Percentiles rank a stretch among this genome's conserved stretches.
These are phyloP conservation scores for Herpotrichia juniperi DNA, from an alignment of 2,329 filamentous ascomycete species.

Conservation along the genomic window DNA sequence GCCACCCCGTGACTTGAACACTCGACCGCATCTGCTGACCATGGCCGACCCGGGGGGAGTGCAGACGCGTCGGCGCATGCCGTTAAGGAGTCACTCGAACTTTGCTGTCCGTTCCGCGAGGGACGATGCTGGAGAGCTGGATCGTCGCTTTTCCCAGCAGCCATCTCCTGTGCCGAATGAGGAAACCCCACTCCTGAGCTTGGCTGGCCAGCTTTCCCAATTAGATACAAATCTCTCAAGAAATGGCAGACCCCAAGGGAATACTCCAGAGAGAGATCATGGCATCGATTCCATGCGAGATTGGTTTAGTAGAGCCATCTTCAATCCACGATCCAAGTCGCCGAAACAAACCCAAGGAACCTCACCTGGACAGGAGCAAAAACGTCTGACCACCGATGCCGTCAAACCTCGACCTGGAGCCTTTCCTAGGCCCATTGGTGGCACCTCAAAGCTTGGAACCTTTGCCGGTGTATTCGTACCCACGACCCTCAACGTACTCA, in stretches of 20 bases:
- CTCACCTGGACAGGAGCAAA: slow-evolving; percentile 18
- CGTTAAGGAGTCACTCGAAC: slow-evolving; percentile 45
- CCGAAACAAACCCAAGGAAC: slow-evolving; percentile 5
- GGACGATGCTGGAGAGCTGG: slow-evolving; percentile 53
- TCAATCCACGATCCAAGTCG: slow-evolving; percentile 16
- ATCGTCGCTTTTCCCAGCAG: slow-evolving; percentile 44
- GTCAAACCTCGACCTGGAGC: slow-evolving; percentile 43
- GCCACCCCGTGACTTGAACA: not conserved
- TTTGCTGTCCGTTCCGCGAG: slow-evolving; percentile 53
- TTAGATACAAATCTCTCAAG: slow-evolving; percentile 3
- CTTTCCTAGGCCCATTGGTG: slow-evolving; percentile 48
- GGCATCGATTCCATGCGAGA: slow-evolving; percentile 25
- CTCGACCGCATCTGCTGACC: slow-evolving; percentile 4
- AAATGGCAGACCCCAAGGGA: slow-evolving; percentile 7
- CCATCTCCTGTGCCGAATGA: slow-evolving; percentile 35
- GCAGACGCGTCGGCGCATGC: slow-evolving; percentile 31
- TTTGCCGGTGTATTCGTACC: slow-evolving; percentile 76
- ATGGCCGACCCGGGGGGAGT: slow-evolving; percentile 31
- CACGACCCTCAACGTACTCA: slow-evolving; percentile 86
- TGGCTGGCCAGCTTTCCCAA: slow-evolving; percentile 1
- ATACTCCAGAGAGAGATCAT: slow-evolving; percentile 24
- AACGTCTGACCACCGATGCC: slow-evolving; percentile 29
- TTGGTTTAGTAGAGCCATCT: slow-evolving; percentile 32
- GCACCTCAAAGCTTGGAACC: slow-evolving; percentile 70
- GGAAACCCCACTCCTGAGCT: slow-evolving; percentile 34